phyloP scores from a whole-genome alignment of 495 filamentous ascomycete genomes.

The Cairneyella variabilis region DNA sequence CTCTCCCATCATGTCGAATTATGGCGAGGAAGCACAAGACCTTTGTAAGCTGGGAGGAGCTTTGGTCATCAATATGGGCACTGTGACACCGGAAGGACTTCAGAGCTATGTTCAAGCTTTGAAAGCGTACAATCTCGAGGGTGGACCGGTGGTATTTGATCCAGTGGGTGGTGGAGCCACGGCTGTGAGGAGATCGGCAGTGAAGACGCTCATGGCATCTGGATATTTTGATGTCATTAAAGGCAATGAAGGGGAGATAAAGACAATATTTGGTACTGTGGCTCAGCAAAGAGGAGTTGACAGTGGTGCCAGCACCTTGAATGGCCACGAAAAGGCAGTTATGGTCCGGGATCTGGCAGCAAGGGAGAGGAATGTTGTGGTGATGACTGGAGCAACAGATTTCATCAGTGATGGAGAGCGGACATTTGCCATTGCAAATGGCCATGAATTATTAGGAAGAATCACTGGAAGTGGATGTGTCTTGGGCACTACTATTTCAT shows the following conservation, averaged over 20 bases:
- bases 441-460: slow-evolving; percentile 69
- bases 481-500: slow-evolving; percentile 76
- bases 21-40: slow-evolving; percentile 78
- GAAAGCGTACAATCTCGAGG: slow-evolving; percentile 72
- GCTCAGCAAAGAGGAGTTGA: slow-evolving; percentile 88
- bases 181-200: slow-evolving; percentile 60
- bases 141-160: slow-evolving; percentile 78
- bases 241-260: slow-evolving; percentile 90
- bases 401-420: slow-evolving; percentile 70
- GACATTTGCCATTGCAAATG: slow-evolving; percentile 68
- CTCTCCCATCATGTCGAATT: slow-evolving; percentile 90
- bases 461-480: slow-evolving; percentile 90
- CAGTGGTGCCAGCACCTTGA: slow-evolving; percentile 57
- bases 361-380: slow-evolving; percentile 67
- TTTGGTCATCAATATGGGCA: slow-evolving; percentile 94
- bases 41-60: slow-evolving; percentile 61
- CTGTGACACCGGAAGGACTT: slow-evolving; percentile 67
- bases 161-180: slow-evolving; percentile 92
- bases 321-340: slow-evolving; percentile 47
- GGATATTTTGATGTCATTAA: slow-evolving; percentile 89
- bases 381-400: slow-evolving; percentile 81
- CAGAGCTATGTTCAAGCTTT: slow-evolving; percentile 56
- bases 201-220: slow-evolving; percentile 64
- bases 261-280: slow-evolving; percentile 49
- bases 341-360: slow-evolving; percentile 63